Evolutionary conservation across 768 basidiomycete genomes (phyloP).

Genomic region (Collybiopsis luxurians): DNA sequence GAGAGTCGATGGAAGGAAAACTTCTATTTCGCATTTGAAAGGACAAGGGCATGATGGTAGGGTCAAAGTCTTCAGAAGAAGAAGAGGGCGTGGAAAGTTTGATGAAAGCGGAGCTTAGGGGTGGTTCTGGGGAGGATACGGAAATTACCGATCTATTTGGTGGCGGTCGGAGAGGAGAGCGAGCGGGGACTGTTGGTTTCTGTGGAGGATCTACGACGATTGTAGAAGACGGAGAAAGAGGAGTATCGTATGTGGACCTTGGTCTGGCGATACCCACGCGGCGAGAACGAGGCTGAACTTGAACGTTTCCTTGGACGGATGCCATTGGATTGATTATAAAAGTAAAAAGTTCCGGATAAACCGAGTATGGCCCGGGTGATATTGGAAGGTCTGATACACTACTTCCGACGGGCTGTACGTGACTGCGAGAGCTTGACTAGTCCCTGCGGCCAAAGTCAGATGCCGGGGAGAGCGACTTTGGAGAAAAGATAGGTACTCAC

Average conservation of each 20-base stretch:
- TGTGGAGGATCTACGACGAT: constrained; percentile 27
- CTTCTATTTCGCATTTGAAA: constrained; percentile 24
- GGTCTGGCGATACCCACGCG: constrained; percentile 41
- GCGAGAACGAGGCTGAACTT: constrained; percentile 36
- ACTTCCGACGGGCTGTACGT: too few species aligned
- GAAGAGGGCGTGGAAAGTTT: constrained; percentile 8
- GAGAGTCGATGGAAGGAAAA: constrained; percentile 20
- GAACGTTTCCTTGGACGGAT: background rate
- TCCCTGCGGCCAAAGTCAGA: too few species aligned
- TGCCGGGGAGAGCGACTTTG: too few species aligned
- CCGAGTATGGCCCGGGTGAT: constrained; percentile 1
- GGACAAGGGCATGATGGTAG: constrained; percentile 6
- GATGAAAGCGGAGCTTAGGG: constrained; percentile 8
- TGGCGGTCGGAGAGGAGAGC: constrained; percentile 24
- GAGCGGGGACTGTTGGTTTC: constrained; percentile 21
- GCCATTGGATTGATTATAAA: constrained; percentile 7
- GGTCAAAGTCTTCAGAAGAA: constrained; percentile 6
- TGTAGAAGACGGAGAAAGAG: constrained; percentile 28
- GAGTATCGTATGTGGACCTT: constrained; percentile 30
- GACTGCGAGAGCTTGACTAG: too few species aligned
- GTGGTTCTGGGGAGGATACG: background rate
- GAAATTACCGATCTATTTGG: constrained; percentile 10
- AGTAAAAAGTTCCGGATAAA: background rate
- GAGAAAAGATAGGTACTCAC: too few species aligned
- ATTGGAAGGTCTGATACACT: background rate